phyloP scores from a whole-genome alignment of 352 stramenopile genomes.

The Phytophthora meadii region DNA sequence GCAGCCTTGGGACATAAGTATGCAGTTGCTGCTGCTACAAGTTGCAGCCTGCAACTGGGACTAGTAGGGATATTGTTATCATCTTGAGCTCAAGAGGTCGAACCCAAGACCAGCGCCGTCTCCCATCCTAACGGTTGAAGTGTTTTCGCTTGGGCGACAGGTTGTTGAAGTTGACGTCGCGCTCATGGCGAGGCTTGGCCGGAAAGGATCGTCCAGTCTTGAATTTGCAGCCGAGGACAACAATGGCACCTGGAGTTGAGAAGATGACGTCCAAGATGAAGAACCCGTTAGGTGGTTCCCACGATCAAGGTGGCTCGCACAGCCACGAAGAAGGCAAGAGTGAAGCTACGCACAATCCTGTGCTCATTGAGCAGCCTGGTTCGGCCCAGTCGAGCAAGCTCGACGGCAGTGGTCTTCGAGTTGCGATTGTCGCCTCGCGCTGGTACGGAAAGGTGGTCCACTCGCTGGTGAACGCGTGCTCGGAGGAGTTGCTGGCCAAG shows the following conservation, averaged over 20 bases:
- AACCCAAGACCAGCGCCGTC: background rate
- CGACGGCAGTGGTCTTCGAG: constrained; percentile 43
- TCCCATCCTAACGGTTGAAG: constrained; percentile 6
- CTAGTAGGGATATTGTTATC: background rate
- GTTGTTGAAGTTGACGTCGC: background rate
- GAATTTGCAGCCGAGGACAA: constrained; percentile 13
- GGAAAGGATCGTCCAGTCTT: constrained; percentile 1
- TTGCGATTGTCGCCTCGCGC: constrained; percentile 66
- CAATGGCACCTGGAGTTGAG: constrained; percentile 24
- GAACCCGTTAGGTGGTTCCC: constrained; percentile 8
- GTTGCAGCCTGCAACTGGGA: too few relatives aligned
- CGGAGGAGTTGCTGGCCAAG: constrained; percentile 62
- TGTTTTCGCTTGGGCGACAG: background rate
- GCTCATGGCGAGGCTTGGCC: constrained; percentile 9
- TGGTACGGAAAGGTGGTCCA: constrained; percentile 68
- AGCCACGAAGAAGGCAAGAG: constrained; percentile 27
- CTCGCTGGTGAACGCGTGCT: constrained; percentile 57
- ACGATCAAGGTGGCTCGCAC: constrained; percentile 10
- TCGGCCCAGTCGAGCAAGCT: constrained; percentile 33
- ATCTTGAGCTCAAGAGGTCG: background rate
- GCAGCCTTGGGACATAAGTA: background rate
- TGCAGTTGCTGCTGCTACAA: too few relatives aligned
- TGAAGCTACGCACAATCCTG: constrained; percentile 22
- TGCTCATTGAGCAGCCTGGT: constrained; percentile 49
- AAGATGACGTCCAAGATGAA: constrained; percentile 27